Evolutionary conservation across 352 stramenopile genomes (phyloP).

Genomic region (Phytophthora hybrid): DNA sequence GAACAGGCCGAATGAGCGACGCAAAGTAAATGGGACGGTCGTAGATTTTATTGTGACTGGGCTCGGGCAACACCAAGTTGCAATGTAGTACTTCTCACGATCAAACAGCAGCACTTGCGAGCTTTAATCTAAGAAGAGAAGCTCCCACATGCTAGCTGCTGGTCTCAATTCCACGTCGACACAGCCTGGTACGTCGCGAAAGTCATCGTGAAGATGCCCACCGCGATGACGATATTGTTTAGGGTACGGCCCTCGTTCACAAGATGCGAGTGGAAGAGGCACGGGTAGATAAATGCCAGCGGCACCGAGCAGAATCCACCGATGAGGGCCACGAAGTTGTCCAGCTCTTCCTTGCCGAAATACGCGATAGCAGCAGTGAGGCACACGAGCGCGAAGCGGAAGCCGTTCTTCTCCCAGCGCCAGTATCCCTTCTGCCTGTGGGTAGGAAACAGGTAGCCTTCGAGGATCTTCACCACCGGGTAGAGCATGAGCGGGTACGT

Average conservation of each 20-base stretch:
- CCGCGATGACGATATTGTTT: conserved; percentile 54
- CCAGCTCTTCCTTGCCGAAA: conserved; percentile 69
- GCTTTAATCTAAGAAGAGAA: conserved; percentile 34
- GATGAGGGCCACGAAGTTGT: conserved; percentile 80
- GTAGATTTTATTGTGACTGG: no score
- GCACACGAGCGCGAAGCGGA: conserved; percentile 69
- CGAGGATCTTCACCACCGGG: conserved; percentile 75
- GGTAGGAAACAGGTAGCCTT: conserved; percentile 64
- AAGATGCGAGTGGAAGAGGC: conserved; percentile 68
- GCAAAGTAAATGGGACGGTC: no score
- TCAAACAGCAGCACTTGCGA: conserved; percentile 33
- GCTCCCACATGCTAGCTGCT: background rate
- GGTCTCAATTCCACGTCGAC: conserved; percentile 51
- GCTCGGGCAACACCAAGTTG: background rate
- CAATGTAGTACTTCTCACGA: conserved; percentile 28
- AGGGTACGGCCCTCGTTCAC: conserved; percentile 53
- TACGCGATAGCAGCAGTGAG: conserved; percentile 71
- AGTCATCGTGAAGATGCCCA: conserved; percentile 68
- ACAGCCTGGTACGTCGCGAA: conserved; percentile 70
- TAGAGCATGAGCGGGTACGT: conserved; percentile 82
- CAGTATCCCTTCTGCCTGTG: conserved; percentile 62
- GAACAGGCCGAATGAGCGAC: no score
- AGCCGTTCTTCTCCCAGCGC: conserved; percentile 75
- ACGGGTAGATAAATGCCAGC: conserved; percentile 78
- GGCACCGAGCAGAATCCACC: conserved; percentile 78